Conservation (phyloP, 768 basidiomycete genomes). For the Boletellus sp. region DNA sequence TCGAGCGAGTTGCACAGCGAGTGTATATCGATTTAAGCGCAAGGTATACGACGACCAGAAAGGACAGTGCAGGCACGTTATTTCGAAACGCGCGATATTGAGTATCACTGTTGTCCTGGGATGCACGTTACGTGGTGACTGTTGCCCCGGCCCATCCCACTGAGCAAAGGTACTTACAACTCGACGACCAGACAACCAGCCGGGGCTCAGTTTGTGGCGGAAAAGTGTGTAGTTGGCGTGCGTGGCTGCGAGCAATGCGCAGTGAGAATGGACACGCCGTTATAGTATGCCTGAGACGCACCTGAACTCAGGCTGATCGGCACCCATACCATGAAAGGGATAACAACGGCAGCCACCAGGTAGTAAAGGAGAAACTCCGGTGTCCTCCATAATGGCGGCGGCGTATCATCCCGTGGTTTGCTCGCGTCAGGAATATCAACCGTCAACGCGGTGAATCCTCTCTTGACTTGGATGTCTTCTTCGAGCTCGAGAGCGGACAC, state of each 20-base stretch:
- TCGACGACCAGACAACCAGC: conserved; percentile 80
- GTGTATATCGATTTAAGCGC: conserved; percentile 50
- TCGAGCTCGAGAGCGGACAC: conserved; percentile 17
- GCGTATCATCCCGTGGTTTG: conserved; percentile 24
- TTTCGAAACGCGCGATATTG: conserved; percentile 88
- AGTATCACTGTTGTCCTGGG: conserved; percentile 85
- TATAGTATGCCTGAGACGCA: conserved; percentile 41
- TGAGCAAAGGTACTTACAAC: conserved; percentile 52
- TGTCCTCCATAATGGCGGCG: conserved; percentile 69
- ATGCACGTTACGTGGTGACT: not conserved
- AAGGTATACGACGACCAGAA: conserved; percentile 53
- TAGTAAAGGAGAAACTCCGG: conserved; percentile 80
- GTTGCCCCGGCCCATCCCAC: not conserved
- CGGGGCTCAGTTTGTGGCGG: conserved; percentile 51
- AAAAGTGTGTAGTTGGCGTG: conserved; percentile 74
- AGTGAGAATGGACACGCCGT: conserved; percentile 1
- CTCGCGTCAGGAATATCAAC: conserved; percentile 49
- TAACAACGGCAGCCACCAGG: conserved; percentile 50
- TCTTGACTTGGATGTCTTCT: conserved; percentile 4
- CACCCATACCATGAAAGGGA: conserved; percentile 76
- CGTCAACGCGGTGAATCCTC: conserved; percentile 47
- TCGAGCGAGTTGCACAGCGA: conserved; percentile 21
- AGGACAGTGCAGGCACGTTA: conserved; percentile 62
- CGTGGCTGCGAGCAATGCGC: conserved; percentile 43
- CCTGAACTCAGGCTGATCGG: conserved; percentile 70